Base-by-base conservation (phyloP, 306 rosid species). In the Dalbergia cultrata region DNA sequence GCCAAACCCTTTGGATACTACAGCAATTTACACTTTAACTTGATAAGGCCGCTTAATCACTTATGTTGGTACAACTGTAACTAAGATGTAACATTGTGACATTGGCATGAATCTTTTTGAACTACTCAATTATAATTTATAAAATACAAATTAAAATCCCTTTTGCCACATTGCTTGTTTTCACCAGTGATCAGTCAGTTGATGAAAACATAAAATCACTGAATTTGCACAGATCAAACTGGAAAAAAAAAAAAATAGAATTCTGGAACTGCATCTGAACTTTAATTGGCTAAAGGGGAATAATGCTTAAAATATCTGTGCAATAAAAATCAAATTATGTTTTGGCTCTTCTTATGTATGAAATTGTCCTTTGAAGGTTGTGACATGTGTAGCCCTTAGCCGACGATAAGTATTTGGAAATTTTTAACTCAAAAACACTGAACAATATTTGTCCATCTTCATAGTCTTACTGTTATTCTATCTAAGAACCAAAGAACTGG, bases 401-500 rank as follows among this genome's bases (percentile, higher is more conserved):
- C 5, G 13, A 73, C 53, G 44, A 45, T 22, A 67, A 21, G 6
- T 26, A 26, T 19, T 7, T 66, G 14, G 35, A 57, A 9, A 72
- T 65, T 45, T 47, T 41, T 33, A 63, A 54, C 45, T 74, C 39
- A 52, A 75, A 26, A 66, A 50, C 67, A 54, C 60, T 43, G 50
- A 47, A 62, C 49, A 59, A 14, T 76, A 60, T 52, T 9, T 62
- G n/a, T 37, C 34, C 54, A 41, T 61, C 57, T 34, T 10, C 41
- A 5, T 61, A 39, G 9, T 72, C 66, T 53, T 73, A 45, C 61
- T 78, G 75, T 63, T 57, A 66, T 53, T 74, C 65, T 69, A 49
- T 74, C 75, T 34, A 75, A 37, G 44, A 66, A 78, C 68, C 79
- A 79, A 64, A 65, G 49, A 69, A 58, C 34, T 75, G 61, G 19